Percentiles rank a stretch among this genome's conserved stretches.
Evolutionary conservation across 345 rosid species (phyloP).

Genomic region (Eucalyptus polybractea): DNA sequence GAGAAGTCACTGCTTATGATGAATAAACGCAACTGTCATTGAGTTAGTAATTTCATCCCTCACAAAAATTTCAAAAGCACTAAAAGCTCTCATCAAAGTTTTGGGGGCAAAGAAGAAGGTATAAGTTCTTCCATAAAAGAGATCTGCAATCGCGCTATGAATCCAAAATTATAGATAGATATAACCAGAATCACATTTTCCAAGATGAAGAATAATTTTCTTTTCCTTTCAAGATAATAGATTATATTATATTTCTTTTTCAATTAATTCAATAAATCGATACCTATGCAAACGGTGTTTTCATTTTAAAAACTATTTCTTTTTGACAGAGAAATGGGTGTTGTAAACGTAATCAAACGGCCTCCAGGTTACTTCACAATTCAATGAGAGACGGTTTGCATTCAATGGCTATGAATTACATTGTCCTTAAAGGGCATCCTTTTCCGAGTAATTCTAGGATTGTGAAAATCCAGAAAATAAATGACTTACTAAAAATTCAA

Average conservation of each 20-base stretch:
- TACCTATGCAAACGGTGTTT: not conserved
- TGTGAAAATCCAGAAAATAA: not conserved
- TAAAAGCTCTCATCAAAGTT: not conserved
- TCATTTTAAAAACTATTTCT: not conserved
- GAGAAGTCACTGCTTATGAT: not conserved
- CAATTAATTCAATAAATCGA: not conserved
- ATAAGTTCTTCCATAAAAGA: not conserved
- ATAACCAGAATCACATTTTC: not conserved
- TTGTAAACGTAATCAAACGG: not conserved
- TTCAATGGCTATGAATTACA: not conserved
- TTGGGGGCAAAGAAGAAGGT: not conserved
- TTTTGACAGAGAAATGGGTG: not conserved
- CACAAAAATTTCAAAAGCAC: not conserved
- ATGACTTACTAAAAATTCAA: not conserved
- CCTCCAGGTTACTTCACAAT: not conserved
- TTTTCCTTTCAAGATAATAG: not conserved
- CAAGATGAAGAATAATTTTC: not conserved
- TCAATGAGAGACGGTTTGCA: not conserved
- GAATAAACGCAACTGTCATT: not conserved
- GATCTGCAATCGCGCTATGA: not conserved
- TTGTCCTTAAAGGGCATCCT: not conserved
- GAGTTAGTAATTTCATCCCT: not conserved
- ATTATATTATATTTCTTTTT: not conserved
- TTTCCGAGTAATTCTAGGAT: not conserved
- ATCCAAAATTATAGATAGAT: not conserved